Base-by-base conservation (phyloP, 176 grass and related monocot genomes). In the Aegilops umbellulata region DNA sequence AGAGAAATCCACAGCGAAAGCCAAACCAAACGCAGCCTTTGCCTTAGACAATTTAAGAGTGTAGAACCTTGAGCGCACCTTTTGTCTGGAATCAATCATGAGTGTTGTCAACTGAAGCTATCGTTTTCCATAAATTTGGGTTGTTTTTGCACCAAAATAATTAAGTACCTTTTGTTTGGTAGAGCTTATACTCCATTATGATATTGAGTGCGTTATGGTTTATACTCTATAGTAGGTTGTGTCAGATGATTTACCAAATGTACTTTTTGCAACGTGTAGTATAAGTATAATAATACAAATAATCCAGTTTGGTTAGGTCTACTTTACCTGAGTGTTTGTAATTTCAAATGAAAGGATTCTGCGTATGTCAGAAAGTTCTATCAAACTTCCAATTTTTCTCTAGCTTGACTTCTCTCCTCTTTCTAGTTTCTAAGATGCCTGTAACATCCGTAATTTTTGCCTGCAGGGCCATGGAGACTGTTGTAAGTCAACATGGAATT, bases 381-480 rank as follows among this genome's bases (percentile, higher is more conserved):
- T 74, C 10, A 30, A 46, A 23, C 1, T 60, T 75, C 58, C 36
- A 75, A 22, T 47, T 60, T 53, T 53, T 35, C 14, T 80, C 24
- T 76, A 32, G 16, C 22, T 69, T 60, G 16, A 23, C 0, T 58
- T 76, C 74, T 80, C 14, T 1, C 53, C 47, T 66, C 60, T 67
- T 60, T 62, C 61, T 75, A 68, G 66, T 84, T 84, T 10, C 14
- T 80, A 76, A 62, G 25, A 66, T 65, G 35, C 34, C 26, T 6
- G 7, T 74, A 60, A 32, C 77, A 69, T 83, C 68, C 74, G 70
- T 39, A 67, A 80, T 29, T 65, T 80, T 66, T 84, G 7, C 44
- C 3, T 8, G 58, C 88, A 99, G 97, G 89, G 97, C 97, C 46
- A 94, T 99, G 90, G 97, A 99, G 86, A 99, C 88, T 85, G 97